Percentiles rank a stretch among this genome's conserved stretches.
These are phyloP conservation scores for Dalbergia oliveri DNA, from an alignment of 306 rosid genomes.

Conservation along the genomic window DNA sequence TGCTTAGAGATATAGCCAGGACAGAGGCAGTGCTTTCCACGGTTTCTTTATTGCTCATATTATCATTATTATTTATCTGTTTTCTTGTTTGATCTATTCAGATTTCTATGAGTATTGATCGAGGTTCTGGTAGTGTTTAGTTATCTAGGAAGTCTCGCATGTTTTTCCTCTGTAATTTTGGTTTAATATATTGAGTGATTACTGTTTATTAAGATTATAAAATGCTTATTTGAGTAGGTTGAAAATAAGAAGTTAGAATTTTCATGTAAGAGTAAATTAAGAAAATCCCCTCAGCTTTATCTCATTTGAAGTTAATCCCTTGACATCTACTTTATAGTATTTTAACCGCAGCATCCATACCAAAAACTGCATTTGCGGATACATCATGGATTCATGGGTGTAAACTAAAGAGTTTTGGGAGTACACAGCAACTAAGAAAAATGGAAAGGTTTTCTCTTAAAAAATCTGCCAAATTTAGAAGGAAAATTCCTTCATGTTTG, in stretches of 20 bases:
- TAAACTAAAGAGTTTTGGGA: background rate
- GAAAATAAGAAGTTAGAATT: background rate
- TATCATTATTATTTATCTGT: background rate
- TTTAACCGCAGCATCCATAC: background rate
- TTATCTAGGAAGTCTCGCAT: constrained; percentile 25
- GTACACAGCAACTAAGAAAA: background rate
- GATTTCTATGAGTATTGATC: constrained; percentile 21
- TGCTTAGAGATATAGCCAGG: constrained; percentile 54
- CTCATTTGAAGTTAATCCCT: background rate
- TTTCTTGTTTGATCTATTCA: constrained; percentile 33
- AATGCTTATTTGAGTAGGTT: background rate
- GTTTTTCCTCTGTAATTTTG: constrained; percentile 2
- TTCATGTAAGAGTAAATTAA: background rate
- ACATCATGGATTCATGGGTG: too few relatives aligned
- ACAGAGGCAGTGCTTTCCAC: constrained; percentile 85
- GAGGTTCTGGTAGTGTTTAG: constrained; percentile 21
- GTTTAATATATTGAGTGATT: background rate
- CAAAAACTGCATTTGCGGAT: background rate
- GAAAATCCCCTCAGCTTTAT: background rate
- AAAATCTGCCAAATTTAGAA: background rate
- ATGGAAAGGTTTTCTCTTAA: background rate
- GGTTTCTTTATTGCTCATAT: constrained; percentile 24
- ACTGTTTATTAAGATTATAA: background rate
- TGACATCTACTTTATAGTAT: background rate
- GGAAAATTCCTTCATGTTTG: background rate